Base-by-base conservation (phyloP, 2,329 filamentous ascomycete species). In the Zymoseptoria pseudotritici region DNA sequence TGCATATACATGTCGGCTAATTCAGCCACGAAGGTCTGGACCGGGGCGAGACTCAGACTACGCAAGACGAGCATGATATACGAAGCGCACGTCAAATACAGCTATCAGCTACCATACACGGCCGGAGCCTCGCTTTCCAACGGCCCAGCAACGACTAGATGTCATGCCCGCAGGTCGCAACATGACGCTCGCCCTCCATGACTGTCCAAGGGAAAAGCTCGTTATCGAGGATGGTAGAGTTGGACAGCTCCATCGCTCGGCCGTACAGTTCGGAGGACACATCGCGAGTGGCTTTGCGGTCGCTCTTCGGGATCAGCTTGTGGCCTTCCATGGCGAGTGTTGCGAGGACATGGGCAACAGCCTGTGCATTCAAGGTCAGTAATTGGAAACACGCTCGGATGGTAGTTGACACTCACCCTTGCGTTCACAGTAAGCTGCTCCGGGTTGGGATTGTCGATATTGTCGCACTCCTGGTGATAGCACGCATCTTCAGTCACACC, bases 401-500 rank as follows among this genome's bases (percentile, higher is more conserved):
- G n/a, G n/a, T n/a, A n/a, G n/a, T n/a, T n/a, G n/a, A n/a, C n/a
- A n/a, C n/a, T n/a, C n/a, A n/a, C 59, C 59, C 55, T 61, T 13
- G 59, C 57, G 19, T 61, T 61, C 53, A 56, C 52, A 13, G 59
- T 61, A 8, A 61, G 49, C 17, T 46, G 50, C 9, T n/a, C 53
- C 8, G 56, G 19, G 55, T 69, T 69, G 22, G 75, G 58, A 58
- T 75, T 75, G 52, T 67, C 67, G 2, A 72, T 62, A 4, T 63
- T 72, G 58, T 76, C 74, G 9, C 70, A 70, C 11, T 69, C 66
- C 53, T 67, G 58, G 58, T 76, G 74, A 62, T 76, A 75, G 58
- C 74, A 71, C 2, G 62, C 64, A 57, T 76, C 74, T 52, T 72
- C 73, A 67, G 72, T 72, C 7, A 69, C 67, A 7, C 71, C 71